These are phyloP conservation scores for Colletotrichum chrysophilum DNA, from an alignment of 2,329 filamentous ascomycete species.

Conservation along the genomic window DNA sequence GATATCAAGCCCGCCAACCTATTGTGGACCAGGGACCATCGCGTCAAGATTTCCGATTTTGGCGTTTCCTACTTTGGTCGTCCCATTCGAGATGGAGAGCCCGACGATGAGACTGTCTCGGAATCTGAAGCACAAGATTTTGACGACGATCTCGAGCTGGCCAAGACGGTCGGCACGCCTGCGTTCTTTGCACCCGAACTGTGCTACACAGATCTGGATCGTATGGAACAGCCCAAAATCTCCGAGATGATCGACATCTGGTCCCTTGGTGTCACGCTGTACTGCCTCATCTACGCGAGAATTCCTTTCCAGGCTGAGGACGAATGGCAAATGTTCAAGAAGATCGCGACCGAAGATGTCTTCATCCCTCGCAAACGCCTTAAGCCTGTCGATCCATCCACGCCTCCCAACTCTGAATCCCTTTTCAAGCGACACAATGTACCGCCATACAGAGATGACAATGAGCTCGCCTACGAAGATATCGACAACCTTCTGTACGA, in stretches of 20 bases:
- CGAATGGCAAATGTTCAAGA: constrained; percentile 88
- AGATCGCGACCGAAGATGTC: constrained; percentile 90
- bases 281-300: constrained; percentile 92
- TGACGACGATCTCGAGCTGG: constrained; percentile 93
- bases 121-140: constrained; percentile 87
- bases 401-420: constrained; percentile 58
- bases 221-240: constrained; percentile 71
- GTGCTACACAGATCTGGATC: constrained; percentile 82
- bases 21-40: constrained; percentile 81
- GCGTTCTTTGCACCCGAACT: constrained; percentile 97
- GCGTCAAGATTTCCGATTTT: constrained; percentile 98
- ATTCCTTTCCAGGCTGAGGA: constrained; percentile 93
- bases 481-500: constrained; percentile 83
- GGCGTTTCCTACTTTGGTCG: constrained; percentile 96
- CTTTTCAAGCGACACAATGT: constrained; percentile 63
- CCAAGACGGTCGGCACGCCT: constrained; percentile 96
- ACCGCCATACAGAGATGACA: constrained; percentile 75
- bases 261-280: constrained; percentile 95
- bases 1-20: constrained; percentile 92
- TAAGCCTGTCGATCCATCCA: constrained; percentile 72
- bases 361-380: constrained; percentile 85
- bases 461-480: constrained; percentile 83
- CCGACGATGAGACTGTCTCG: constrained; percentile 74
- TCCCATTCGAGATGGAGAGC: constrained; percentile 82
- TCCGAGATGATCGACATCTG: constrained; percentile 96